Conservation (phyloP, 2,329 filamentous ascomycete genomes). For the Colletotrichum trifolii region DNA sequence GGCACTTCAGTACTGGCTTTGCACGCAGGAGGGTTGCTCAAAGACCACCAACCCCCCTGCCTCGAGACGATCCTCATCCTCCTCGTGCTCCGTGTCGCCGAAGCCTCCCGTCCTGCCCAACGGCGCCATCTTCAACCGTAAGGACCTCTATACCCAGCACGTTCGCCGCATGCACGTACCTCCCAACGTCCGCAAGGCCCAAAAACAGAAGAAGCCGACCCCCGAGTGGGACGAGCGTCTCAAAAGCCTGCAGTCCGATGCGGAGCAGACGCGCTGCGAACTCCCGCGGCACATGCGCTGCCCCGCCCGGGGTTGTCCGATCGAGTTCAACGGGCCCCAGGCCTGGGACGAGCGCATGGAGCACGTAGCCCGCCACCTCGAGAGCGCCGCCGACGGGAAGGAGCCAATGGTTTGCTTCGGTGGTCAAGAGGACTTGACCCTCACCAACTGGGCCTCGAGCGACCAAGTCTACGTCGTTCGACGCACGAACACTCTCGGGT, state of each 20-base stretch:
- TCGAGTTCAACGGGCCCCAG: constrained; percentile 67
- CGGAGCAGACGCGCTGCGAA: constrained; percentile 68
- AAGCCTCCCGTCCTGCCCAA: constrained; percentile 55
- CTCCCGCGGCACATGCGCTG: constrained; percentile 72
- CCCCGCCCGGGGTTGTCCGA: constrained; percentile 69
- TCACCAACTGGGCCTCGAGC: constrained; percentile 54
- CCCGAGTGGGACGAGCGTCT: constrained; percentile 65
- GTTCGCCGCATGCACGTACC: constrained; percentile 85
- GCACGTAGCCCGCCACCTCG: constrained; percentile 85
- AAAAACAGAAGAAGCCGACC: constrained; percentile 48
- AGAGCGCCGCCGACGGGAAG: constrained; percentile 57
- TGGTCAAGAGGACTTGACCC: constrained; percentile 48
- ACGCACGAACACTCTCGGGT: constrained; percentile 33
- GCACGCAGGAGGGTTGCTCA: constrained; percentile 71
- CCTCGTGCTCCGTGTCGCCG: constrained; percentile 5
- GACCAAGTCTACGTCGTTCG: constrained; percentile 51
- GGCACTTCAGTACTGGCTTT: constrained; percentile 79
- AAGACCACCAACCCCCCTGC: constrained; percentile 42
- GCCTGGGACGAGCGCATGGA: constrained; percentile 89
- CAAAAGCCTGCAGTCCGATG: constrained; percentile 65
- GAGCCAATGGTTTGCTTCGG: constrained; percentile 51
- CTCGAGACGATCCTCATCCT: constrained; percentile 27
- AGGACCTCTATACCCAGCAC: constrained; percentile 92
- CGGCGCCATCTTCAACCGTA: constrained; percentile 83
- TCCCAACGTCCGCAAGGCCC: constrained; percentile 51